Evolutionary conservation across 306 rosid genomes (phyloP), one percentile per base, ranked within the genome.

Genomic region (Trifolium repens): DNA sequence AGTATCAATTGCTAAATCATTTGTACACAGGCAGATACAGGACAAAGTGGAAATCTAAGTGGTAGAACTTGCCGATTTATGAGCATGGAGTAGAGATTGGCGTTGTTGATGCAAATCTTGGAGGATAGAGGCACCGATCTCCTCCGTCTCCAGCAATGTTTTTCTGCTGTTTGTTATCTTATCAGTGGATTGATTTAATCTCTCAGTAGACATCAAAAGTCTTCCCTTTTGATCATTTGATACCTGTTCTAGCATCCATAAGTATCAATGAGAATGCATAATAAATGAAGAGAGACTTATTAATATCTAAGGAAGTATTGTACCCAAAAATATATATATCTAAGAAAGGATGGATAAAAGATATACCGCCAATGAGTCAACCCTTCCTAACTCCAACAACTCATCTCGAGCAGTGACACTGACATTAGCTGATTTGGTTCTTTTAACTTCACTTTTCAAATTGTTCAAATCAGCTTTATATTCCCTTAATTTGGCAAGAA

Each of bases 91-190:
- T 42, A 89, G 86, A 10, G 94, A 85, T 55, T 85, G 82, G 10
- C 88, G 88, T 57, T 89, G 94, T 46, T 80, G 89, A 73, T 89
- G 88, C 86, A 87, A 86, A 63, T 89, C 91, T 67, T 85, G 89
- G 82, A 89, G 88, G 67, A 87, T 84, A 27, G 90, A 85, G 32
- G 80, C 90, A 54, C 90, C 91, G 55, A 89, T 89, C 64, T 85
- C 94, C 79, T 87, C 91, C 0, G 90, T 89, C 73, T 85, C 91
- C 84, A 89, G 81, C 82, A 82, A 73, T 63, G 86, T 81, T 82
- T 64, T 82, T 67, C 84, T 80, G 74, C 94, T 87, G 43, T 80
- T 85, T 80, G 86, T 89, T 64, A 89, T 80, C 61, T 82, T 82
- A 54, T 87, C 89, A 39, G 66, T 66, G 15, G 91, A 89, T 77